phyloP scores from a whole-genome alignment of 345 rosid genomes.

The Dipteronia dyeriana region DNA sequence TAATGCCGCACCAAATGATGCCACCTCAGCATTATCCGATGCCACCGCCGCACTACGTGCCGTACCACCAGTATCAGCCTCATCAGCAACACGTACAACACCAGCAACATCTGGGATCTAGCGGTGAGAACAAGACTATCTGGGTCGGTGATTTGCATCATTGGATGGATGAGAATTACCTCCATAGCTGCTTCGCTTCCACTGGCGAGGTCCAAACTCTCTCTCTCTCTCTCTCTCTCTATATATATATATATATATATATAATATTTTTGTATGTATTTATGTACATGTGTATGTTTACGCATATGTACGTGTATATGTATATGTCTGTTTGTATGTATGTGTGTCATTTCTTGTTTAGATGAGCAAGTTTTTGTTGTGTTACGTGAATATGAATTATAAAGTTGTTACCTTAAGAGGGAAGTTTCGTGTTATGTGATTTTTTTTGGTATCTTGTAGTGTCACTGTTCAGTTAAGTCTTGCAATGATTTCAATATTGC shows the following conservation, averaged over 20 bases:
- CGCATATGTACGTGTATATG: not conserved
- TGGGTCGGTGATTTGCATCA: conserved; percentile 98
- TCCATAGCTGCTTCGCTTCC: conserved; percentile 68
- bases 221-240: conserved; percentile 18
- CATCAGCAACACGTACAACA: conserved; percentile 32
- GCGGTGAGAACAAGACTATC: conserved; percentile 70
- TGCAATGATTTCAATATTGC: not conserved
- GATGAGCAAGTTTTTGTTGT: not conserved
- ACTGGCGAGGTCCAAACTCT: conserved; percentile 65
- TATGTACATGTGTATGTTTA: not conserved
- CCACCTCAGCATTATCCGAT: conserved; percentile 64
- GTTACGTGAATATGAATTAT: conserved; percentile 1
- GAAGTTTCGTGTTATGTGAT: not conserved
- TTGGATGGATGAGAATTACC: conserved; percentile 97
- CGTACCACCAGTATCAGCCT: conserved; percentile 44
- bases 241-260: not conserved
- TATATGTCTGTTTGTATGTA: not conserved
- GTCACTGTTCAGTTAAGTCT: not conserved
- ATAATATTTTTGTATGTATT: not conserved
- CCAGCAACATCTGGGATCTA: conserved; percentile 50
- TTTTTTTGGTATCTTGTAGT: not conserved
- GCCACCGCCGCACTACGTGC: conserved; percentile 59
- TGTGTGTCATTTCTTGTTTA: not conserved
- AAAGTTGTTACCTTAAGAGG: not conserved
- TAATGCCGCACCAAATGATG: conserved; percentile 89